These are phyloP conservation scores for Simplicillium aogashimaense DNA, from an alignment of 2,329 filamentous ascomycete species.

Conservation along the genomic window DNA sequence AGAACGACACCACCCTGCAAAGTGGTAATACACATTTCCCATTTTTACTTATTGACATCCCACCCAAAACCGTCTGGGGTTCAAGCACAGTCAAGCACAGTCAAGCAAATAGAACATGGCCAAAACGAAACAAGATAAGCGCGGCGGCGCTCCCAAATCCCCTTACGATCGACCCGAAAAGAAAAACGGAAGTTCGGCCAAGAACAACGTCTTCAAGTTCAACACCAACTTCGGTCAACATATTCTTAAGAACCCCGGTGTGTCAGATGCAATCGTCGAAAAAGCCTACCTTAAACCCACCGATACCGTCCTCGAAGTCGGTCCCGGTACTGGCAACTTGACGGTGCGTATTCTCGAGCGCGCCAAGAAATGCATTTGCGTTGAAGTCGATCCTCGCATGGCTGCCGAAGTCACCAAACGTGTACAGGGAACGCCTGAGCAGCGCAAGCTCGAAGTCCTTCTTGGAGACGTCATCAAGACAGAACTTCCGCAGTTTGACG, in stretches of 20 bases:
- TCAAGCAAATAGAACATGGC: slow-evolving; percentile 30
- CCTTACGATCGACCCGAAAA: slow-evolving; percentile 30
- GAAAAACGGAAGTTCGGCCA: slow-evolving; percentile 17
- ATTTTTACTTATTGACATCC: too few species aligned
- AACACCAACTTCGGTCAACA: slow-evolving; percentile 82
- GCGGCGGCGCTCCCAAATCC: slow-evolving; percentile 32
- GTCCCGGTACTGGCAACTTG: slow-evolving; percentile 80
- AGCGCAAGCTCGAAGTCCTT: slow-evolving; percentile 77
- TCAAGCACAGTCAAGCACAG: too few species aligned
- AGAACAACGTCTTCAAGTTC: slow-evolving; percentile 94
- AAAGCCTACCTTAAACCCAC: slow-evolving; percentile 88
- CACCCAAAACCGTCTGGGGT: too few species aligned
- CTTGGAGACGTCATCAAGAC: slow-evolving; percentile 86
- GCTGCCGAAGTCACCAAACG: slow-evolving; percentile 89
- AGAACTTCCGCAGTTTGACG: slow-evolving; percentile 65
- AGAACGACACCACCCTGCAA: slow-evolving; percentile 1
- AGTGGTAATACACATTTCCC: background rate
- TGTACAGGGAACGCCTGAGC: slow-evolving; percentile 79
- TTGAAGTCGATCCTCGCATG: slow-evolving; percentile 95
- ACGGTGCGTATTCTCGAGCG: slow-evolving; percentile 84
- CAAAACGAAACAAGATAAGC: slow-evolving; percentile 42
- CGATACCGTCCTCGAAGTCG: slow-evolving; percentile 84
- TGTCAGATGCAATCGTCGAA: slow-evolving; percentile 58
- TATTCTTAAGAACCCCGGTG: slow-evolving; percentile 85
- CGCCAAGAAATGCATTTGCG: slow-evolving; percentile 70